These are phyloP conservation scores for Zygosaccharomyces rouxii DNA, from an alignment of 805 yeast genomes.

Conservation along the genomic window DNA sequence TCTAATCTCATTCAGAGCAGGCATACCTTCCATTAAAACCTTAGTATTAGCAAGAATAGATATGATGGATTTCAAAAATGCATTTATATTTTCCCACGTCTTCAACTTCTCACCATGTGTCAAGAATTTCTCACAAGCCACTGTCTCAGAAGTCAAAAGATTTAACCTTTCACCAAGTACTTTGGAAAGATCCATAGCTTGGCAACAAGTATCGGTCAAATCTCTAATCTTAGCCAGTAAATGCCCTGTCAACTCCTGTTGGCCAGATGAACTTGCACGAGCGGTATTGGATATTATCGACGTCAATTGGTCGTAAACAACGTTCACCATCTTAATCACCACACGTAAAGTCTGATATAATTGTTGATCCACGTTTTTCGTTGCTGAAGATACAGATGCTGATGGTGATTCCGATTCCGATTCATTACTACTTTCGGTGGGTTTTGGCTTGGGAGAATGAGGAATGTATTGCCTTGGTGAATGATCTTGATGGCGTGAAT, in stretches of 20 bases:
- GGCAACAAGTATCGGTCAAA: conserved; percentile 67
- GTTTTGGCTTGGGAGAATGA: conserved; percentile 14
- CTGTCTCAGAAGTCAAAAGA: conserved; percentile 37
- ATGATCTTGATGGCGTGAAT: conserved; percentile 11
- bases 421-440: conserved; percentile 11
- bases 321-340: conserved; percentile 66
- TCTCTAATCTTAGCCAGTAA: conserved; percentile 65
- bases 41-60: conserved; percentile 81
- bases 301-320: conserved; percentile 72
- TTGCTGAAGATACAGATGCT: conserved; percentile 27
- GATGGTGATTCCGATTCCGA: conserved; percentile 22
- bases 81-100: conserved; percentile 82
- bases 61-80: conserved; percentile 76
- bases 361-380: conserved; percentile 58
- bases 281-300: conserved; percentile 65
- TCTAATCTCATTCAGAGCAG: conserved; percentile 72
- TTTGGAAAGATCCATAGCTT: conserved; percentile 79
- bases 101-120: conserved; percentile 50
- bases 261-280: conserved; percentile 43
- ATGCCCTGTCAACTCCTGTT: conserved; percentile 34
- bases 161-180: conserved; percentile 53
- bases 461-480: conserved; percentile 17
- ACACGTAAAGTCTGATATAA: conserved; percentile 58
- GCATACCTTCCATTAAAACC: conserved; percentile 73
- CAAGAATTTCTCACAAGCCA: conserved; percentile 36